Conservation (phyloP, 257 asterid genomes). For the Fraxinus quadrangulata region DNA sequence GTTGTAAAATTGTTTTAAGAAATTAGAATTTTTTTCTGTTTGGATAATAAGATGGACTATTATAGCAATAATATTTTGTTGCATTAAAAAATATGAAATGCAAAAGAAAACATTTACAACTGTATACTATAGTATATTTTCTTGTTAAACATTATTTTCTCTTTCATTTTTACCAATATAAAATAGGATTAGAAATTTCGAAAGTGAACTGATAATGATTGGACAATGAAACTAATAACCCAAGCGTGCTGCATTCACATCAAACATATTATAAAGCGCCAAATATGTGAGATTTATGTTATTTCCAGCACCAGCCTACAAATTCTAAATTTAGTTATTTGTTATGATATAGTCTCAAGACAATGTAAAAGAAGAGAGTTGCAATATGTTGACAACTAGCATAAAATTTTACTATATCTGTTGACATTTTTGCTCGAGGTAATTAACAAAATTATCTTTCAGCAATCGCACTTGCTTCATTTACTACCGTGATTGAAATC, state of each 20-base stretch:
- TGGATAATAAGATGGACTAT: neutral
- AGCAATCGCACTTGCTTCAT: conserved; percentile 10
- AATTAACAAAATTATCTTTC: conserved; percentile 18
- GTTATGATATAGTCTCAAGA: too few species aligned
- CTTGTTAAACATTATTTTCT: neutral
- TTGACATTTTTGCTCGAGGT: neutral
- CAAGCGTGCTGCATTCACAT: neutral
- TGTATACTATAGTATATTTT: neutral
- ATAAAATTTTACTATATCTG: too few species aligned
- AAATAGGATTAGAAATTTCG: neutral
- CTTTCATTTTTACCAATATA: neutral
- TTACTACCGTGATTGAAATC: neutral
- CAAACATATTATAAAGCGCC: neutral
- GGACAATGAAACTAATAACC: neutral
- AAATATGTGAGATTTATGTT: neutral
- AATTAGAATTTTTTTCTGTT: neutral
- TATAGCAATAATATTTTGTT: neutral
- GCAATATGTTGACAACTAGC: too few species aligned
- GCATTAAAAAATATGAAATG: neutral
- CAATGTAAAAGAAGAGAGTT: too few species aligned
- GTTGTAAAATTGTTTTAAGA: neutral
- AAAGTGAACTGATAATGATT: neutral
- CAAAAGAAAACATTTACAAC: neutral
- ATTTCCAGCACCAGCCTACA: neutral
- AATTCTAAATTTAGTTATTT: too few species aligned